Percentiles rank a stretch among this genome's conserved stretches.
Conservation (phyloP, 179 eudicot genomes). For the Heliamphora pulchella region DNA sequence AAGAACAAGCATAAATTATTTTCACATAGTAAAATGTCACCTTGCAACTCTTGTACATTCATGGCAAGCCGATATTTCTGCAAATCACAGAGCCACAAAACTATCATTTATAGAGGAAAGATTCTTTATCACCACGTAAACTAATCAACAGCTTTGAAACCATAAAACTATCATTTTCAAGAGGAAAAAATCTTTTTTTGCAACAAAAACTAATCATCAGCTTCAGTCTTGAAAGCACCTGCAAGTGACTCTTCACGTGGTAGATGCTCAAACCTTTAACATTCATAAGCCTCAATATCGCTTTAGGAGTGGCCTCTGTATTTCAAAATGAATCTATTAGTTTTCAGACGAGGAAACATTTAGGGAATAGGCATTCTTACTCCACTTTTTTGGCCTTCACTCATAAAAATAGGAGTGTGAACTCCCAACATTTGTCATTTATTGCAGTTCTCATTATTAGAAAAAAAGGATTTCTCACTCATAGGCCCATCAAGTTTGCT, state of each 20-base stretch:
- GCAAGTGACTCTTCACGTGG: constrained; percentile 7
- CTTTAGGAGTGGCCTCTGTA: constrained; percentile 7
- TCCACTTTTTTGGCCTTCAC: too few relatives aligned
- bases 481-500: neutral
- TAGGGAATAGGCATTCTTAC: too few relatives aligned
- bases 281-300: constrained; percentile 1
- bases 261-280: constrained; percentile 6
- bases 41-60: neutral
- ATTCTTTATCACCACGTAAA: too few relatives aligned
- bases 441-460: neutral
- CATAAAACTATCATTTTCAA: neutral
- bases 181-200: neutral
- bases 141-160: neutral
- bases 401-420: too few relatives aligned
- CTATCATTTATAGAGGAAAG: too few relatives aligned
- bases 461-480: neutral
- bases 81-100: neutral
- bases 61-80: neutral
- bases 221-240: neutral
- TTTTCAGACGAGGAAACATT: neutral
- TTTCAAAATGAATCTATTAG: neutral
- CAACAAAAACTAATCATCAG: neutral
- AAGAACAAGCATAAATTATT: neutral
- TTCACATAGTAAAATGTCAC: neutral
- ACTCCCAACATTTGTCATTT: too few relatives aligned